A percentile compares a stretch with the other conserved stretches of the same genome.
Evolutionary conservation across 768 basidiomycete species (phyloP).

Genomic region (Rhodotorula toruloides): DNA sequence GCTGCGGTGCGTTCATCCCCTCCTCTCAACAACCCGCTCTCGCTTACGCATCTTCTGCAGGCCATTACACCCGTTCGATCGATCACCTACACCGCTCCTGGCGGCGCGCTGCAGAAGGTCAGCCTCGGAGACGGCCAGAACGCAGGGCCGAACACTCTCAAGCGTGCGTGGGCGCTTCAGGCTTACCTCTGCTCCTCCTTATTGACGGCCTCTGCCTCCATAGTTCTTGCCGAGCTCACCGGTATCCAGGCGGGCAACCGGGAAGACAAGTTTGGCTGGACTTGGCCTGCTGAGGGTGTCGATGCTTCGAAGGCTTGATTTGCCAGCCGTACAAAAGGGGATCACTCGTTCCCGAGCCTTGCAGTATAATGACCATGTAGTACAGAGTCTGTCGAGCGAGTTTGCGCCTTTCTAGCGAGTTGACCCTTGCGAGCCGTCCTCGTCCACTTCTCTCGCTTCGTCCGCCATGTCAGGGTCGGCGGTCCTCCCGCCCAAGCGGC

Average conservation of each 20-base stretch:
- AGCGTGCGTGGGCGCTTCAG: constrained; percentile 13
- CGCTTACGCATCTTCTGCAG: not conserved
- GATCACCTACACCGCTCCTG: constrained; percentile 36
- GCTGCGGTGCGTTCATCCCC: constrained; percentile 33
- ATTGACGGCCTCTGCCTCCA: not conserved
- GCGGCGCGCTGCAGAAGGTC: constrained; percentile 30
- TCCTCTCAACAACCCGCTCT: too few species aligned
- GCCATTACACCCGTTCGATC: constrained; percentile 42
- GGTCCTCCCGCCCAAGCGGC: constrained; percentile 32
- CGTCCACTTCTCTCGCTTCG: not conserved
- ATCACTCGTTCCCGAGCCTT: not conserved
- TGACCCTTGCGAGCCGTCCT: not conserved
- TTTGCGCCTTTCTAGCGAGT: not conserved
- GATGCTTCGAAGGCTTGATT: constrained; percentile 13
- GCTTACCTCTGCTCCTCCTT: not conserved
- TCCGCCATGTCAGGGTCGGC: constrained; percentile 21
- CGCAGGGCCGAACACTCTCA: constrained; percentile 38
- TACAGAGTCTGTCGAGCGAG: too few species aligned
- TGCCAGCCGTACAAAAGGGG: not conserved
- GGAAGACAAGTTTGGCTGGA: constrained; percentile 29
- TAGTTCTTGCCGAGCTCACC: constrained; percentile 37
- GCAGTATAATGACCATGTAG: too few species aligned
- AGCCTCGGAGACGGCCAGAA: constrained; percentile 41
- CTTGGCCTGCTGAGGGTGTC: constrained; percentile 39
- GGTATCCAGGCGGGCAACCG: constrained; percentile 39